Evolutionary conservation across 768 basidiomycete species (phyloP).

Genomic region (Boletus subcaerulescens): DNA sequence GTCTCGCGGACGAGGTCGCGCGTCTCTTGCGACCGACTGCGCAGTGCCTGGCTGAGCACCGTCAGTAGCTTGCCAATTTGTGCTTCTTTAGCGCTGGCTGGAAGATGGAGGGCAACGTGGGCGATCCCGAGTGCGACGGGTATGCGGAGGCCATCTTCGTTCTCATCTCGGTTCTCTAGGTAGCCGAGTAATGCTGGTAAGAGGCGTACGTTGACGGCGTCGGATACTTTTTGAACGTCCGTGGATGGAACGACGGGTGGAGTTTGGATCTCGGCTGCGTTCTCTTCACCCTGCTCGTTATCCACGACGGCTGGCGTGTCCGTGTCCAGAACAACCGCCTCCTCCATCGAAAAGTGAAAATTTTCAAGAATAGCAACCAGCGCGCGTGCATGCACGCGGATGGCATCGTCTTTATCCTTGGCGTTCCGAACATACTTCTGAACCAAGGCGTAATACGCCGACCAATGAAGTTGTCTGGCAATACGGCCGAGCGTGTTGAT

Average conservation of each 20-base stretch:
- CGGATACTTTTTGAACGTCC: conserved; percentile 50
- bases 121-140: conserved; percentile 87
- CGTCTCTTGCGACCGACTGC: conserved; percentile 92
- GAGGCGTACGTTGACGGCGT: conserved; percentile 71
- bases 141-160: conserved; percentile 82
- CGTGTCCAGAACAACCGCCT: conserved; percentile 39
- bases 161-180: conserved; percentile 79
- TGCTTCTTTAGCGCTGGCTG: conserved; percentile 53
- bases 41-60: conserved; percentile 81
- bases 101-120: conserved; percentile 79
- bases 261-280: conserved; percentile 7
- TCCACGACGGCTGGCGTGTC: conserved; percentile 30
- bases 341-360: conserved; percentile 88
- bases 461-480: conserved; percentile 77
- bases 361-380: conserved; percentile 83
- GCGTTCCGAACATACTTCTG: conserved; percentile 76
- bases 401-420: conserved; percentile 63
- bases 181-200: conserved; percentile 78
- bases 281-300: conserved; percentile 26
- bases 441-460: conserved; percentile 74
- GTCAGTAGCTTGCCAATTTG: conserved; percentile 80
- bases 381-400: conserved; percentile 80
- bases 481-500: conserved; percentile 77
- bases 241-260: not conserved
- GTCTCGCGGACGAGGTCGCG: conserved; percentile 84